phyloP scores from a whole-genome alignment of 108 stramenopile species.

The Skeletonema costatum region DNA sequence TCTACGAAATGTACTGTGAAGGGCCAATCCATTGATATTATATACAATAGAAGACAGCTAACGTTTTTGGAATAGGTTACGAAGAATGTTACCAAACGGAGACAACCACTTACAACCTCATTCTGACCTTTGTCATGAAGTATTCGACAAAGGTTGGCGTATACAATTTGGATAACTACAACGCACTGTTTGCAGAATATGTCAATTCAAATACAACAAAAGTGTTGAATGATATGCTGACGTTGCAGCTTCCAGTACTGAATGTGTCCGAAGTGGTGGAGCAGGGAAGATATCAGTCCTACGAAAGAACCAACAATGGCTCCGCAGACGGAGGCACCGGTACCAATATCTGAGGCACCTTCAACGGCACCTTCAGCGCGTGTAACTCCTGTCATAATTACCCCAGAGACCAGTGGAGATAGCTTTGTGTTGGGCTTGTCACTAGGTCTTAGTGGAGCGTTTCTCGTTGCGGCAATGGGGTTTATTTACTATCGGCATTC shows the following conservation, averaged over 20 bases:
- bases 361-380: background rate
- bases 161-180: slow-evolving; percentile 20
- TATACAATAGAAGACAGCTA: background rate
- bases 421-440: slow-evolving; percentile 35
- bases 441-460: slow-evolving; percentile 24
- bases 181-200: slow-evolving; percentile 2
- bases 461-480: slow-evolving; percentile 4
- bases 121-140: slow-evolving; percentile 7
- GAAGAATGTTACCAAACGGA: slow-evolving; percentile 1
- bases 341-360: background rate
- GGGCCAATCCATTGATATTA: background rate
- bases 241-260: slow-evolving; percentile 4
- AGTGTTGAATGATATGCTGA: slow-evolving; percentile 13
- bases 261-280: background rate
- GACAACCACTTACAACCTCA: background rate
- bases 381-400: background rate
- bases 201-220: slow-evolving; percentile 22
- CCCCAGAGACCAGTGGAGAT: background rate
- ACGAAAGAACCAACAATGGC: background rate
- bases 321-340: background rate
- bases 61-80: background rate
- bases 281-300: background rate
- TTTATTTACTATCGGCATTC: slow-evolving; percentile 2
- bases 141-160: slow-evolving; percentile 1
- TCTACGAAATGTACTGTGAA: background rate